Evolutionary conservation across 441 rosid genomes (phyloP), one percentile per base, ranked within the genome.

Genomic region (Theobroma grandiflorum): DNA sequence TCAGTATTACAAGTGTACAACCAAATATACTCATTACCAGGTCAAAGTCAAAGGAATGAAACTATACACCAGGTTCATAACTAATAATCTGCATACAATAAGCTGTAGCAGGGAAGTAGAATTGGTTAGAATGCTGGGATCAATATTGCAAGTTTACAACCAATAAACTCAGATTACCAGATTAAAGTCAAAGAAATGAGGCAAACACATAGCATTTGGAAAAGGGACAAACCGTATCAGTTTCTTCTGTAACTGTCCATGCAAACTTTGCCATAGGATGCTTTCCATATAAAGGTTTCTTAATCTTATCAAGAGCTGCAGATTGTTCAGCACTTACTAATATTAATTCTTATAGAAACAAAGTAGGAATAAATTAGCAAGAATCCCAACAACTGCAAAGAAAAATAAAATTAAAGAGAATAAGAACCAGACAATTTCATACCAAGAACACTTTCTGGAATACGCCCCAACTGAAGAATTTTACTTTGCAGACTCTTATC

Each of bases 181-280:
- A 55, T 55, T 20, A 55, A 38, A 55, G 10, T 58, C 50, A 20
- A 57, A 53, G 11, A 31, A 57, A 38, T n/a, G 7, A 64, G 59
- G 53, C 7, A 78, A 77, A 88, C 22, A 70, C 9, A 67, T 37
- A 8, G 57, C 74, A 40, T 26, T 59, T 35, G 15, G 73, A 75
- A 52, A 78, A 79, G 74, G 53, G 11, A 85, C 91, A 82, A 84
- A 97, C 99, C 83, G 89, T 95, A 86, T 97, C 98, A 69, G 90
- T 88, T 78, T 97, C 98, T 79, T 95, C 98, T 3, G 94, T 92
- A 61, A 88, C 77, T 14, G 97, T 95, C 99, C 98, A 97, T 61
- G 99, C 89, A 92, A 90, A 95, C 84, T 94, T 92, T 68, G 87
- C 82, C 99, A 95, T 95, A 50, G 98, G 98, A 91, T 95, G 99